Conservation (phyloP, 495 filamentous ascomycete genomes). For the Xylaria longipes region DNA sequence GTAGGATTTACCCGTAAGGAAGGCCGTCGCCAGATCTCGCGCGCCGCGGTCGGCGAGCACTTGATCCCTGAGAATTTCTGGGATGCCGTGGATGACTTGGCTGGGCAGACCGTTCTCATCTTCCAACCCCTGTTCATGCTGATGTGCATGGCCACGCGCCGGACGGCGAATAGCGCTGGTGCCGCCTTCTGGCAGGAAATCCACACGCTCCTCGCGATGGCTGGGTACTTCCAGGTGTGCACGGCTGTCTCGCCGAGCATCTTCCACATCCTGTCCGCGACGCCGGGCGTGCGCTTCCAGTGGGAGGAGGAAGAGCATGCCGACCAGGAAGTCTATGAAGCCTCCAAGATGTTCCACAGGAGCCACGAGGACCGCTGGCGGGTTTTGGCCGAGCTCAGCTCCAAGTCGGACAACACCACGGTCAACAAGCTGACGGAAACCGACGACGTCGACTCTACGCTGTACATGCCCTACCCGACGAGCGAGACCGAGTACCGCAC, state of each 20-base stretch:
- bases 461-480: slow-evolving; percentile 21
- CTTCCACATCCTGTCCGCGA: slow-evolving; percentile 49
- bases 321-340: slow-evolving; percentile 42
- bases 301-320: slow-evolving; percentile 41
- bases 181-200: slow-evolving; percentile 49
- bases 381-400: slow-evolving; percentile 8
- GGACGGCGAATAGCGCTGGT: slow-evolving; percentile 21
- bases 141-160: slow-evolving; percentile 37
- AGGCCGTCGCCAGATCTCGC: slow-evolving; percentile 39
- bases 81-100: slow-evolving; percentile 45
- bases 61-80: slow-evolving; percentile 52
- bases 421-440: background rate
- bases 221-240: slow-evolving; percentile 51
- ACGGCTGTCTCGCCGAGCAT: slow-evolving; percentile 53
- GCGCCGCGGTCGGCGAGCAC: slow-evolving; percentile 33
- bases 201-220: slow-evolving; percentile 52
- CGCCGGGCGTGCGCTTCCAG: slow-evolving; percentile 49
- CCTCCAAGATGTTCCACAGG: slow-evolving; percentile 35
- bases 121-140: slow-evolving; percentile 50
- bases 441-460: background rate
- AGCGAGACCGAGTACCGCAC: slow-evolving; percentile 15
- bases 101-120: slow-evolving; percentile 47
- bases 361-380: slow-evolving; percentile 26
- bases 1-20: slow-evolving; percentile 52
- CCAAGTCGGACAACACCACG: slow-evolving; percentile 3